Base-by-base conservation (phyloP, 805 yeast species). In the Starmerella etchellsii region DNA sequence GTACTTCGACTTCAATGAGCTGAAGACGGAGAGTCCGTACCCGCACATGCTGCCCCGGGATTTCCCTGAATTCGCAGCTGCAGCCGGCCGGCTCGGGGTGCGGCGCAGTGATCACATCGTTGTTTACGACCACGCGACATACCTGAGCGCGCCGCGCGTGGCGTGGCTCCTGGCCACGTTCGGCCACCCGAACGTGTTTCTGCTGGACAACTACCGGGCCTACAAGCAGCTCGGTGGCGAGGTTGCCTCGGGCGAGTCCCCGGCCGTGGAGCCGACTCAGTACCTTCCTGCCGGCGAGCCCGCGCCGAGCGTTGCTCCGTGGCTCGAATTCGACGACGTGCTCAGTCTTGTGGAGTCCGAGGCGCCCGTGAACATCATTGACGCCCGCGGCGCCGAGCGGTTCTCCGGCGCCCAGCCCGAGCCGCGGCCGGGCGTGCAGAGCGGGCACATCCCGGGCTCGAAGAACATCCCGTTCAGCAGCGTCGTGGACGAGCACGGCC, bases 361-460 rank as follows among this genome's bases (percentile, higher is more conserved):
- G 2, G 76, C 10, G 19, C 32, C 70, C 11, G 76, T 69, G 53
- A 63, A 73, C 39, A 64, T 78, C 24, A 68, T 83, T 30, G 98
- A 88, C 60, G 97, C 97, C 0, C 73, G 98, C 53, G 68, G 94
- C 16, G 35, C 40, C 18, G 80, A 70, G 2, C 68, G 97, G 45
- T 88, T 78, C 61, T 67, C 79, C 0, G 97, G 96, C 11, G 66
- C 64, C 19, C 81, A 69, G 2, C 83, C 91, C 2, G 98, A 91
- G 62, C 95, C 95, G 40, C 70, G 98, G 52, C 74, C 84, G 1
- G 96, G 88, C 0, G 62, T 88, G 31, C 66, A 88, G 2, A 78
- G 93, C 3, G 98, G 98, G 0, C 98, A 91, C 60, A 71, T 85
- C 21, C 88, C 93, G 1, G 81, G 83, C 10, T 72, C 94, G 0